These are phyloP conservation scores for Candida patagonica DNA, from an alignment of 805 yeast genomes.

Conservation along the genomic window DNA sequence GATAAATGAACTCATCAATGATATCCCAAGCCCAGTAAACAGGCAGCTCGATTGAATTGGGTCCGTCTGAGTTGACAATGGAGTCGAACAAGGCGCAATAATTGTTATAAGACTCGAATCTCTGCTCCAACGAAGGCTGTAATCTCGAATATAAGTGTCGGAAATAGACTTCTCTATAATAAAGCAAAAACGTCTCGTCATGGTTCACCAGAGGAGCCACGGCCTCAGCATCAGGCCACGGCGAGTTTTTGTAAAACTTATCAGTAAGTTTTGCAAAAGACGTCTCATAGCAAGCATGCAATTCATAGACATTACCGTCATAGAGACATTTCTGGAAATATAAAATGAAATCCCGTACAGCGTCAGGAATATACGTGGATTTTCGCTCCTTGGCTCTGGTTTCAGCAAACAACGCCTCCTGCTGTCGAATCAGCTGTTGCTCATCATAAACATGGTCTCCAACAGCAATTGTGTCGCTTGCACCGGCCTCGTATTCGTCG, in stretches of 20 bases:
- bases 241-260: slow-evolving; percentile 32
- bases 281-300: slow-evolving; percentile 37
- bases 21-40: slow-evolving; percentile 45
- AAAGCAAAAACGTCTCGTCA: slow-evolving; percentile 37
- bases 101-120: slow-evolving; percentile 40
- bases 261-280: slow-evolving; percentile 39
- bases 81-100: slow-evolving; percentile 40
- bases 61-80: slow-evolving; percentile 36
- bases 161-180: slow-evolving; percentile 42
- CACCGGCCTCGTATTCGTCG: slow-evolving; percentile 12
- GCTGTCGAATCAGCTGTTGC: slow-evolving; percentile 26
- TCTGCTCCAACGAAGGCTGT: slow-evolving; percentile 36
- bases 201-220: slow-evolving; percentile 36
- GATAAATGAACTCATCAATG: slow-evolving; percentile 44
- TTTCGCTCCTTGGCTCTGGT: slow-evolving; percentile 7
- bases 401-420: slow-evolving; percentile 19
- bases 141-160: slow-evolving; percentile 40
- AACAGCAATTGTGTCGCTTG: slow-evolving; percentile 17
- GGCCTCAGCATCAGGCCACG: slow-evolving; percentile 41
- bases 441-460: slow-evolving; percentile 24
- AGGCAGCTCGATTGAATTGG: slow-evolving; percentile 39
- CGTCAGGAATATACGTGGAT: slow-evolving; percentile 33
- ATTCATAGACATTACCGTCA: slow-evolving; percentile 36
- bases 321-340: slow-evolving; percentile 34
- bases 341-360: slow-evolving; percentile 35